Evolutionary conservation across 345 rosid genomes (phyloP).

Genomic region (Citrus medica): DNA sequence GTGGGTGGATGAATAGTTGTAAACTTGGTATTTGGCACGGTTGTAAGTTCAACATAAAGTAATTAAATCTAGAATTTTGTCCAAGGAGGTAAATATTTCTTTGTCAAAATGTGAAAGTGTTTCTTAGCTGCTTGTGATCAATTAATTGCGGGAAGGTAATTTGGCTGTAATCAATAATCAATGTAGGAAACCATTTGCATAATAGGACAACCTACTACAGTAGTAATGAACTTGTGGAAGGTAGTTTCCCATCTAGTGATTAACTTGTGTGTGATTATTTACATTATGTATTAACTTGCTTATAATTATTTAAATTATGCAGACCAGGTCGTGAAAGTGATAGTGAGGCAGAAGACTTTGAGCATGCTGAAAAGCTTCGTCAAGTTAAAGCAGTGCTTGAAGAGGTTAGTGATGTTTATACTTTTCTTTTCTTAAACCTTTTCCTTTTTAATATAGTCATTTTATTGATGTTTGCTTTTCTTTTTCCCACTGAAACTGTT

Average conservation of each 20-base stretch:
- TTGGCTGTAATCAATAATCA: neutral
- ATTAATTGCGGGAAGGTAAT: neutral
- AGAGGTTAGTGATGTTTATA: constrained; percentile 53
- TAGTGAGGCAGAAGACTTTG: constrained; percentile 96
- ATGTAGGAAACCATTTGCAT: neutral
- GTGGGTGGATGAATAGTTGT: neutral
- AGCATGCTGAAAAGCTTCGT: constrained; percentile 99
- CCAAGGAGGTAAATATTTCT: neutral
- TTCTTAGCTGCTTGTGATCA: neutral
- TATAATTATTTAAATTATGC: constrained; percentile 21
- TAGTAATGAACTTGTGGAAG: neutral
- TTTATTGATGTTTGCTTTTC: constrained; percentile 1
- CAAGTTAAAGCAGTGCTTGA: constrained; percentile 99
- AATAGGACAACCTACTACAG: neutral
- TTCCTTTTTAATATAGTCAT: neutral
- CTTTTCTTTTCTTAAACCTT: neutral
- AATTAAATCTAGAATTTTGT: no score
- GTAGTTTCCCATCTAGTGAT: neutral
- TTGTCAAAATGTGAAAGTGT: neutral
- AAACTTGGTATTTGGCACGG: neutral
- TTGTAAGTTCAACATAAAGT: neutral
- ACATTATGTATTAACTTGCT: constrained; percentile 3
- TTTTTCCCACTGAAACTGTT: neutral
- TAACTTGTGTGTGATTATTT: constrained; percentile 12
- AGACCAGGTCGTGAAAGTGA: constrained; percentile 95